These are phyloP conservation scores for Serendipita indica DNA, from an alignment of 768 basidiomycete genomes.

Conservation along the genomic window DNA sequence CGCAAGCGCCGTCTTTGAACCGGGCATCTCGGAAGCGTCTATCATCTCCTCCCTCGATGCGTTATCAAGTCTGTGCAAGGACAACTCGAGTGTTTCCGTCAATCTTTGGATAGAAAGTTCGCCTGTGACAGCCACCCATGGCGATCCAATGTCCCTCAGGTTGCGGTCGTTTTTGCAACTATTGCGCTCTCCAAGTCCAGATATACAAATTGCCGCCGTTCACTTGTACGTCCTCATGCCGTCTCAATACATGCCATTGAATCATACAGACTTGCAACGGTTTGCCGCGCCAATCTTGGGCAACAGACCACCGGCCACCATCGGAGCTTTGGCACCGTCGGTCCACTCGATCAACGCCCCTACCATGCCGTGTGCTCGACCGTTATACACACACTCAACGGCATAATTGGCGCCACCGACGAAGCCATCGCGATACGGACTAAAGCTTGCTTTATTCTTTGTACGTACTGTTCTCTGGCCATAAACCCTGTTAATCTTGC, in stretches of 20 bases:
- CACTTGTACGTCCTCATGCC: slow-evolving; percentile 29
- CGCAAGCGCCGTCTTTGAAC: background rate
- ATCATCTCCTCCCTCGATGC: slow-evolving; percentile 30
- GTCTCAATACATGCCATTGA: slow-evolving; percentile 2
- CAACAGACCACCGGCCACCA: slow-evolving; percentile 34
- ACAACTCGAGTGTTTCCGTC: slow-evolving; percentile 39
- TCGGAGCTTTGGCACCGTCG: slow-evolving; percentile 13
- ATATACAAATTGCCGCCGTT: slow-evolving; percentile 22
- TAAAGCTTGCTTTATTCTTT: slow-evolving; percentile 62
- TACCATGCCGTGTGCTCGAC: slow-evolving; percentile 32
- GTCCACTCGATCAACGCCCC: slow-evolving; percentile 26
- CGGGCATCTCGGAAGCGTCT: background rate
- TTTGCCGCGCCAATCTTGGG: slow-evolving; percentile 41
- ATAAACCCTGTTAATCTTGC: background rate
- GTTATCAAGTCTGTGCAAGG: slow-evolving; percentile 49
- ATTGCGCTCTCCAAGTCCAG: background rate
- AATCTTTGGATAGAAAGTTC: slow-evolving; percentile 22
- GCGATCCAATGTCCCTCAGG: background rate
- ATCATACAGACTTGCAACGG: background rate
- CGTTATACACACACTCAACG: slow-evolving; percentile 56
- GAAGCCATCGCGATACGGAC: slow-evolving; percentile 34
- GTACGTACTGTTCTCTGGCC: slow-evolving; percentile 29
- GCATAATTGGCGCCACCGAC: slow-evolving; percentile 33
- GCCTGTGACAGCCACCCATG: background rate
- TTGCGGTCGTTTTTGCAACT: background rate